Conservation (phyloP, 192 early-diverging fungal genomes). For the Backusella liffmaniae region DNA sequence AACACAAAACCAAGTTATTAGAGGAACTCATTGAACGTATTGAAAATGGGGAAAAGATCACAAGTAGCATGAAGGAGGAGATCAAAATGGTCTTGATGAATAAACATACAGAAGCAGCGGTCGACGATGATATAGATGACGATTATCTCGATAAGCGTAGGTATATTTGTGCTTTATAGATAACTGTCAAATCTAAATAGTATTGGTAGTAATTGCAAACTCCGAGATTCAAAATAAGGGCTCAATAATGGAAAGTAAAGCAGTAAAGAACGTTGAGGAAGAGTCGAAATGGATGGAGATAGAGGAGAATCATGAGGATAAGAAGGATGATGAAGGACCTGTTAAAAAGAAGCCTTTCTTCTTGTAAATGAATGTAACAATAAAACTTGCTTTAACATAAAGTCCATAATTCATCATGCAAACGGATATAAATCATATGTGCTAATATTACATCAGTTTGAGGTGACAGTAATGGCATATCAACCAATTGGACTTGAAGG, state of each 20-base stretch:
- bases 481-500: no score
- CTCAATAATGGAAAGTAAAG: not conserved
- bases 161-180: not conserved
- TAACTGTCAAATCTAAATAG: not conserved
- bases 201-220: not conserved
- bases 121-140: constrained; percentile 32
- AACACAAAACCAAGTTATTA: constrained; percentile 26
- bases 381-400: no score
- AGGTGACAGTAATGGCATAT: no score
- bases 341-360: constrained; percentile 12
- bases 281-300: constrained; percentile 10
- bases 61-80: constrained; percentile 18
- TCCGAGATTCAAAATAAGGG: constrained; percentile 2
- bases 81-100: constrained; percentile 27
- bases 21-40: constrained; percentile 25
- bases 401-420: no score
- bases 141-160: constrained; percentile 38
- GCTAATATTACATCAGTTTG: no score
- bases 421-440: no score
- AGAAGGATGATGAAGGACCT: not conserved
- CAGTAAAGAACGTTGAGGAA: not conserved
- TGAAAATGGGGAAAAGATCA: constrained; percentile 27
- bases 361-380: constrained; percentile 9
- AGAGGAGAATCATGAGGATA: not conserved
- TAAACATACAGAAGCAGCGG: not conserved